A percentile compares a stretch with the other conserved stretches of the same genome.
Evolutionary conservation across 2,329 filamentous ascomycete genomes (phyloP).

Genomic region (Blastomyces parvus): DNA sequence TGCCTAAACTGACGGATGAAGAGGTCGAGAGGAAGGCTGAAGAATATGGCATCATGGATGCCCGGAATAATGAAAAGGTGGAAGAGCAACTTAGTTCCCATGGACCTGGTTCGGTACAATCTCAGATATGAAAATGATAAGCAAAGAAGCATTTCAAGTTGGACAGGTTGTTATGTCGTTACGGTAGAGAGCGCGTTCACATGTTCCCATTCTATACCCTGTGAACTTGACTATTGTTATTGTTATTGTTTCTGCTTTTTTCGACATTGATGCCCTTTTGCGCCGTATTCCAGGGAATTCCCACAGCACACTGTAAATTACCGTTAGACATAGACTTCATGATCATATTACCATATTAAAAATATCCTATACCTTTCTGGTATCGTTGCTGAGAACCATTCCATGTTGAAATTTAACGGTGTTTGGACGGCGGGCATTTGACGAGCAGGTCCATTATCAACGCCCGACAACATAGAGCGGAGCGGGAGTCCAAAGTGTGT

Average conservation of each 20-base stretch:
- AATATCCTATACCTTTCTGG: neutral
- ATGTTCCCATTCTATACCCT: neutral
- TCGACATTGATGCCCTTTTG: neutral
- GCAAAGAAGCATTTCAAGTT: neutral
- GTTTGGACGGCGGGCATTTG: neutral
- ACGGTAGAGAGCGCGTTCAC: neutral
- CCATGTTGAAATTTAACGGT: neutral
- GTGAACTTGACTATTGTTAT: neutral
- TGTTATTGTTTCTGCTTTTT: neutral
- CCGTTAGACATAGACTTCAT: neutral
- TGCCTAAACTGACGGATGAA: constrained; percentile 29
- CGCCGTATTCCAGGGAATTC: neutral
- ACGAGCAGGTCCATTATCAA: neutral
- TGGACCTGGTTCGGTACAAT: neutral
- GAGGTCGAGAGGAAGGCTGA: constrained; percentile 19
- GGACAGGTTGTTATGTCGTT: neutral
- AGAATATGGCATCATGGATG: constrained; percentile 1
- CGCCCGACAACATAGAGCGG: no score
- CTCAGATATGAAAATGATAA: neutral
- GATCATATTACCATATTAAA: neutral
- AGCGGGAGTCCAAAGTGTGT: neutral
- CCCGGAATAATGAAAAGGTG: neutral
- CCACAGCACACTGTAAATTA: neutral
- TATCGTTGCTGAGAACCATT: neutral
- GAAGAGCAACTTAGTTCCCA: neutral